Evolutionary conservation across 805 yeast genomes (phyloP), one percentile per base, ranked within the genome.

Genomic region (Candida sakaeoensis): DNA sequence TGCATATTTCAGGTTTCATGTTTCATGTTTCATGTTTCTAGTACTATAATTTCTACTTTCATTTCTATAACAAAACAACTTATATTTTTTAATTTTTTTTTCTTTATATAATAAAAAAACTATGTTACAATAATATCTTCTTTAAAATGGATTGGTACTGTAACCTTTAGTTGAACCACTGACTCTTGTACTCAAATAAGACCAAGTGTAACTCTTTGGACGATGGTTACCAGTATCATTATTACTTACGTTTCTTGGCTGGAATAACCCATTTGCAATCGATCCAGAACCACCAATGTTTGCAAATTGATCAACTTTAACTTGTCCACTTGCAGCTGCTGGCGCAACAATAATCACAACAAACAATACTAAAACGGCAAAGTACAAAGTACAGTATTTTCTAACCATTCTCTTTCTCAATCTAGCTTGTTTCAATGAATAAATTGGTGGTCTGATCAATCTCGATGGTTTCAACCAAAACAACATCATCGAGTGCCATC

Each of bases 391-490:
- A 47, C 95, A 81, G 74, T 93, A 93, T 69, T 88, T 89, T 68
- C 85, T 82, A 26, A 93, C 95, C 95, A 93, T 91, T 73, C 99
- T 83, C 84, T 85, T 88, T 63, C 99, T 85, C 65, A 90, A 80
- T 70, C 87, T 83, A 42, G 95, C 91, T 73, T 93, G 98, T 71
- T 93, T 93, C 70, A 91, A 74, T 14, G 98, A 88, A 71, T 88
- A 90, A 61, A 93, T 89, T 55, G 99, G 98, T 46, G 97, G 97
- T 68, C 98, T 85, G 59, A 93, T 90, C 72, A 89, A 95, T 70
- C 95, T 83, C 47, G 93, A 66, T 42, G 99, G 99, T 63, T 88
- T 86, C 70, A 95, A 83, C 99, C 99, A 93, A 83, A 93, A 93
- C 68, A 93, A 75, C 95, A 91, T 84, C 65, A 89, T 82, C 33